Percentiles rank a stretch among this genome's conserved stretches.
Conservation (phyloP, 2,329 filamentous ascomycete genomes). For the Penicillium sp. region DNA sequence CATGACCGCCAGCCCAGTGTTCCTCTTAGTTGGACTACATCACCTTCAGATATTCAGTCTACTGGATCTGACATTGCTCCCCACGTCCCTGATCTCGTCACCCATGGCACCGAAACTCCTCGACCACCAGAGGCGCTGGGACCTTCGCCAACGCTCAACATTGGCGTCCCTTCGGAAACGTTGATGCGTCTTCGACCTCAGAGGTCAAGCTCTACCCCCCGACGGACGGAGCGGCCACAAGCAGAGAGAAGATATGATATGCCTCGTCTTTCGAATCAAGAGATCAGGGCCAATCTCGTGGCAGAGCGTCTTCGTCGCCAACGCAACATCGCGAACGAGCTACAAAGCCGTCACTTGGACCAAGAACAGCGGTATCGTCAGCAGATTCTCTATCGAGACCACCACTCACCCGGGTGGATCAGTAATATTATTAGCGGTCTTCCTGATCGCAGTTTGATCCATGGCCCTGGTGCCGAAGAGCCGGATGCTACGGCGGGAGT, state of each 20-base stretch:
- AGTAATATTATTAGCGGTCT: slow-evolving; percentile 35
- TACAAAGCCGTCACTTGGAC: slow-evolving; percentile 27
- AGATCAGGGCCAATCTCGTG: slow-evolving; percentile 36
- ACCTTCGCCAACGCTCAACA: slow-evolving; percentile 20
- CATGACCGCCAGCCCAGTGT: slow-evolving; percentile 31
- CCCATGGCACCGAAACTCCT: slow-evolving; percentile 20
- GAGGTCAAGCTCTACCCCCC: slow-evolving; percentile 34
- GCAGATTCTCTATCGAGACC: slow-evolving; percentile 30
- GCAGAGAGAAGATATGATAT: slow-evolving; percentile 26
- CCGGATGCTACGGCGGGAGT: slow-evolving; percentile 44
- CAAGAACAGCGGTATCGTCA: slow-evolving; percentile 33
- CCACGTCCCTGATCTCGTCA: slow-evolving; percentile 20
- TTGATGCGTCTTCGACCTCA: slow-evolving; percentile 23
- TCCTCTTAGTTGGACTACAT: slow-evolving; percentile 38
- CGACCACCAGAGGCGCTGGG: slow-evolving; percentile 14
- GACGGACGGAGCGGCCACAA: slow-evolving; percentile 28
- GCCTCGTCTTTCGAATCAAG: slow-evolving; percentile 27
- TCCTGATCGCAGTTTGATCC: slow-evolving; percentile 28
- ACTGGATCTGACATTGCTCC: slow-evolving; percentile 20
- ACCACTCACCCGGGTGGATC: slow-evolving; percentile 37
- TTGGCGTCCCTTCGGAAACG: slow-evolving; percentile 17
- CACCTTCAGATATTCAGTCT: slow-evolving; percentile 36
- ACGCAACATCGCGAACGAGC: slow-evolving; percentile 34
- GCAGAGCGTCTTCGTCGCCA: slow-evolving; percentile 38
- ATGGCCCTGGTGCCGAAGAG: slow-evolving; percentile 32